These are phyloP conservation scores for Sclerotinia nivalis DNA, from an alignment of 2,329 filamentous ascomycete genomes.

Conservation along the genomic window DNA sequence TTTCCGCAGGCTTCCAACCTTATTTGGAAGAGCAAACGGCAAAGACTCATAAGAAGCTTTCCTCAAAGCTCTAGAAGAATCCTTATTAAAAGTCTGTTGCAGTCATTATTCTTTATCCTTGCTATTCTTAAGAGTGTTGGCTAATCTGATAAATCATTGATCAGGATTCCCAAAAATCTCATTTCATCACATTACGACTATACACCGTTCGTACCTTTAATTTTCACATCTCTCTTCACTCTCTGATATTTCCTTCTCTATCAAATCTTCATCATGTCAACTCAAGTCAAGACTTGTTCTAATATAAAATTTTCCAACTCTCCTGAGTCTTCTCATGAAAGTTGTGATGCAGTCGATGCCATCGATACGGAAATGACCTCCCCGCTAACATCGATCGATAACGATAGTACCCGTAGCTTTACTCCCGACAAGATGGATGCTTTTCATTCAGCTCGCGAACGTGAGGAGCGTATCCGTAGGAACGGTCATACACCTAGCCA, in stretches of 20 bases:
- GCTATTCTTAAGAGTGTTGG: constrained; percentile 11
- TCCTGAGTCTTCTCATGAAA: constrained; percentile 9
- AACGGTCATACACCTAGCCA: background rate
- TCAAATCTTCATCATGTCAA: constrained; percentile 12
- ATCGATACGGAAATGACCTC: constrained; percentile 33
- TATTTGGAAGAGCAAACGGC: constrained; percentile 35
- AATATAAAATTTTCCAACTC: constrained; percentile 15
- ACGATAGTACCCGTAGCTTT: constrained; percentile 23
- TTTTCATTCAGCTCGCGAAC: constrained; percentile 25
- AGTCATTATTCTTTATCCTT: constrained; percentile 13
- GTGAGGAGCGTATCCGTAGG: constrained; percentile 18
- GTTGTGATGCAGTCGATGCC: constrained; percentile 22
- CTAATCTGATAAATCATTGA: constrained; percentile 9
- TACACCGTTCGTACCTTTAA: constrained; percentile 24
- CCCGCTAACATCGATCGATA: constrained; percentile 30
- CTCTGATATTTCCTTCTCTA: background rate
- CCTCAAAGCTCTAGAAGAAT: constrained; percentile 24
- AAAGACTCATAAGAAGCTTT: constrained; percentile 20
- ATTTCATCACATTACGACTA: constrained; percentile 10
- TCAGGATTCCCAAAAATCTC: background rate
- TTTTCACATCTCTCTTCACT: constrained; percentile 12
- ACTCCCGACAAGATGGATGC: constrained; percentile 26
- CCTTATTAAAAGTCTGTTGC: constrained; percentile 10
- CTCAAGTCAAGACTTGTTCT: constrained; percentile 16
- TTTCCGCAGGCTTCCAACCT: constrained; percentile 27